A percentile compares a stretch with the other conserved stretches of the same genome.
These are phyloP conservation scores for Rhodamnia rubescens DNA, from an alignment of 345 rosid genomes.

Conservation along the genomic window DNA sequence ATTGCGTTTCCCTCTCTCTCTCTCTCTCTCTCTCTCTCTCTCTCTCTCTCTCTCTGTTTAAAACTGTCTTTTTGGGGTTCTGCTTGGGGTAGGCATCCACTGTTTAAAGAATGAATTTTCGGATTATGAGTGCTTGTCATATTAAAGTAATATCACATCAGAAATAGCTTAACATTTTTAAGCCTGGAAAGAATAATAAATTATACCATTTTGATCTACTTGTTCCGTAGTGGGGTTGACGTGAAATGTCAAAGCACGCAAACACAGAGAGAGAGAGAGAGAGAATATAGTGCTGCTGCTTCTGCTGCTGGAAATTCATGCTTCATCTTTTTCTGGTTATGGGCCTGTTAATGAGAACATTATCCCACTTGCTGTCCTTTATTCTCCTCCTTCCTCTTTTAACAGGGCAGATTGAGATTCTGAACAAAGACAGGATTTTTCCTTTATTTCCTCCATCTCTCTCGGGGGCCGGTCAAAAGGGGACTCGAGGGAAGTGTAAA, in stretches of 20 bases:
- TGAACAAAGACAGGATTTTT: background rate
- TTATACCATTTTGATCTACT: background rate
- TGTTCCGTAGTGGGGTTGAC: background rate
- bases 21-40: background rate
- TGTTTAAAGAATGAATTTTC: background rate
- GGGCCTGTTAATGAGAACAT: background rate
- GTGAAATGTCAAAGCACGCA: background rate
- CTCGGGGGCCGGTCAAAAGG: background rate
- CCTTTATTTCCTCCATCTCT: background rate
- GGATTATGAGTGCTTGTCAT: background rate
- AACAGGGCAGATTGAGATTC: background rate
- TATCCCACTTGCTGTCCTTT: background rate
- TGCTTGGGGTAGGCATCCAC: background rate
- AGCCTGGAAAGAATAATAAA: background rate
- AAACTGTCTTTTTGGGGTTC: background rate
- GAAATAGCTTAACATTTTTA: background rate
- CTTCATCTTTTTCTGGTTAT: background rate
- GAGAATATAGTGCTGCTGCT: background rate
- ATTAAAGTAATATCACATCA: background rate
- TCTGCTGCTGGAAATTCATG: background rate
- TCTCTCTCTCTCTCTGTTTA: background rate
- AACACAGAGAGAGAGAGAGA: background rate
- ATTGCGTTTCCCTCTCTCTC: background rate
- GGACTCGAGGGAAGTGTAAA: constrained; percentile 1
- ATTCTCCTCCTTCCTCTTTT: background rate